phyloP scores from a whole-genome alignment of 2,329 filamentous ascomycete genomes.

The Tolypocladium album region DNA sequence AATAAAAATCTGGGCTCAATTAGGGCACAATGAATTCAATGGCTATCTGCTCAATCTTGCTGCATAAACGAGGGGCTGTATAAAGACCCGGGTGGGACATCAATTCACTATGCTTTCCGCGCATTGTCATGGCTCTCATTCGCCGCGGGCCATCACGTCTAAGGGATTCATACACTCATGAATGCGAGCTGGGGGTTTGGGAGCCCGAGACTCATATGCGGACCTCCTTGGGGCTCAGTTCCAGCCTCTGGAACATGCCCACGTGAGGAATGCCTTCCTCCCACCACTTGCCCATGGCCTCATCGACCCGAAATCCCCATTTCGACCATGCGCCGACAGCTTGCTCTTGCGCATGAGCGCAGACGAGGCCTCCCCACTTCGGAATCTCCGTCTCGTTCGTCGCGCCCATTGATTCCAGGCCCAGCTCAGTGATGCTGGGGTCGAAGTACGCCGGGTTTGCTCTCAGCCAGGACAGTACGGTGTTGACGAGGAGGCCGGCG shows the following conservation, averaged over 20 bases:
- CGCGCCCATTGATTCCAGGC: constrained; percentile 31
- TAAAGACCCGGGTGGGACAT: not conserved
- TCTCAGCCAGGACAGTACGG: constrained; percentile 57
- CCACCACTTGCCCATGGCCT: constrained; percentile 63
- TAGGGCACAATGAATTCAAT: constrained; percentile 23
- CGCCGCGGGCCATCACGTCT: not conserved
- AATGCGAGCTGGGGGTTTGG: not conserved
- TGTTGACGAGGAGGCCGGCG: constrained; percentile 54
- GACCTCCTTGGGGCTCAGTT: constrained; percentile 17
- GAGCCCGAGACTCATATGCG: constrained; percentile 8
- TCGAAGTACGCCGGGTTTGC: constrained; percentile 47
- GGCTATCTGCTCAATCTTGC: constrained; percentile 1
- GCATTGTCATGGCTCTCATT: not conserved
- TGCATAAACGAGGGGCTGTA: not conserved
- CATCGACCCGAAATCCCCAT: constrained; percentile 65
- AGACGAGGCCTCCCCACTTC: constrained; percentile 63
- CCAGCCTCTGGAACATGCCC: constrained; percentile 60
- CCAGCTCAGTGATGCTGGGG: constrained; percentile 32
- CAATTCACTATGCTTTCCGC: too few species aligned
- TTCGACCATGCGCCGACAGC: constrained; percentile 56
- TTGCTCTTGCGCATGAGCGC: constrained; percentile 66
- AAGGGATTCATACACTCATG: not conserved
- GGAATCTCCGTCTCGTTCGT: constrained; percentile 29
- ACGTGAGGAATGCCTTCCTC: constrained; percentile 81
- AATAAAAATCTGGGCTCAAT: constrained; percentile 31